phyloP scores from a whole-genome alignment of 306 rosid species.

The Glycine latifolia region DNA sequence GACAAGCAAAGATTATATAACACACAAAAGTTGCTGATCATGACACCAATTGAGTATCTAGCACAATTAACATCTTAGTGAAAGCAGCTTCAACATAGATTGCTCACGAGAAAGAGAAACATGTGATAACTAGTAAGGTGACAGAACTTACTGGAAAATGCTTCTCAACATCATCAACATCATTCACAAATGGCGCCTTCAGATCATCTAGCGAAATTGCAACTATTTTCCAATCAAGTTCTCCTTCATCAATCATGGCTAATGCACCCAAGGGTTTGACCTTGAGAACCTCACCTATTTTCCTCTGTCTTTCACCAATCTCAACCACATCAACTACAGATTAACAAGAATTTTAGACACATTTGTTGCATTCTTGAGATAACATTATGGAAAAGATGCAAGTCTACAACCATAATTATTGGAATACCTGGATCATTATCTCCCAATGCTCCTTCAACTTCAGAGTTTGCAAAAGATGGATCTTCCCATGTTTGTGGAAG shows the following conservation, averaged over 20 bases:
- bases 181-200: slow-evolving; percentile 82
- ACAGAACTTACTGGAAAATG: slow-evolving; percentile 84
- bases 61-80: slow-evolving; percentile 1
- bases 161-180: slow-evolving; percentile 85
- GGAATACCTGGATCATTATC: slow-evolving; percentile 89
- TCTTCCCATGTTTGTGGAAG: slow-evolving; percentile 99
- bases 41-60: background rate
- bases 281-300: slow-evolving; percentile 81
- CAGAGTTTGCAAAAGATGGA: slow-evolving; percentile 80
- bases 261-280: slow-evolving; percentile 95
- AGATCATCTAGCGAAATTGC: slow-evolving; percentile 97
- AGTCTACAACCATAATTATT: slow-evolving; percentile 26
- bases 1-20: slow-evolving; percentile 44
- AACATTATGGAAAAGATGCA: slow-evolving; percentile 8
- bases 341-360: slow-evolving; percentile 25
- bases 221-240: slow-evolving; percentile 98
- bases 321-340: slow-evolving; percentile 90
- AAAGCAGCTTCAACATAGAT: background rate
- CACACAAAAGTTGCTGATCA: slow-evolving; percentile 17
- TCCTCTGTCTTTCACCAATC: slow-evolving; percentile 75
- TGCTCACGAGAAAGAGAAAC: background rate
- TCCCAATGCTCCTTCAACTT: slow-evolving; percentile 94
- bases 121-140: slow-evolving; percentile 15
- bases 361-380: background rate
- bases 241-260: slow-evolving; percentile 99